Evolutionary conservation across 116 monocot genomes (phyloP).

Genomic region (Iris pallida): DNA sequence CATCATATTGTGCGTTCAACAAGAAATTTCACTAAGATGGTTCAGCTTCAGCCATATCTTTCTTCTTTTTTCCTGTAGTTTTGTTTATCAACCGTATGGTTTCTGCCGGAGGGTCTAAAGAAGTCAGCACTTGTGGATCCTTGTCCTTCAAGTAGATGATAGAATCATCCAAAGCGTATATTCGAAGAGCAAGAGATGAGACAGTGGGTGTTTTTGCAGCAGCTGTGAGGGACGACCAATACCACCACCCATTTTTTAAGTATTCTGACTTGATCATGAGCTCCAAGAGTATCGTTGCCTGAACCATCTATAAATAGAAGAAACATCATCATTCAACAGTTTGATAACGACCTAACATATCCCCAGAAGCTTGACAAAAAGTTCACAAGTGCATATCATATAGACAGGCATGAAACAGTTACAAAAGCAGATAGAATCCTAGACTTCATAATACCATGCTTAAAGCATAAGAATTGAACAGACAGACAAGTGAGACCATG

Average conservation of each 20-base stretch:
- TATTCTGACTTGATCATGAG: constrained; percentile 75
- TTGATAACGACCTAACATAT: too few species aligned
- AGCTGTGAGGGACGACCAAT: constrained; percentile 83
- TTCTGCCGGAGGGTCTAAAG: constrained; percentile 22
- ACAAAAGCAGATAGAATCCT: too few species aligned
- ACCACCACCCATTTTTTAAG: constrained; percentile 73
- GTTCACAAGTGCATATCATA: too few species aligned
- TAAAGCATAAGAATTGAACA: too few species aligned
- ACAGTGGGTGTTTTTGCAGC: constrained; percentile 63
- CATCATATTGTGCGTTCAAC: too few species aligned
- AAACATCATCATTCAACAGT: too few species aligned
- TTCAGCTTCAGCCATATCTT: constrained; percentile 33
- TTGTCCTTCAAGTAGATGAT: constrained; percentile 57
- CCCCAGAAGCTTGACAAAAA: too few species aligned
- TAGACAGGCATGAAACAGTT: too few species aligned
- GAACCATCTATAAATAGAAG: constrained; percentile 54
- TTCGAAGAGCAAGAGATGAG: constrained; percentile 73
- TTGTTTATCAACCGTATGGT: constrained; percentile 1
- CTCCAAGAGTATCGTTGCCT: constrained; percentile 62
- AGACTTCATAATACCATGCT: too few species aligned
- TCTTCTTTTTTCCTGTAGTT: constrained; percentile 55
- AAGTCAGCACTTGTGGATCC: constrained; percentile 10
- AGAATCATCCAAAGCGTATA: constrained; percentile 76
- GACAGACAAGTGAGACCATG: too few species aligned
- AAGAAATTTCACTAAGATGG: constrained; percentile 13